Evolutionary conservation across 345 rosid genomes (phyloP).

Genomic region (Lepidium sativum): DNA sequence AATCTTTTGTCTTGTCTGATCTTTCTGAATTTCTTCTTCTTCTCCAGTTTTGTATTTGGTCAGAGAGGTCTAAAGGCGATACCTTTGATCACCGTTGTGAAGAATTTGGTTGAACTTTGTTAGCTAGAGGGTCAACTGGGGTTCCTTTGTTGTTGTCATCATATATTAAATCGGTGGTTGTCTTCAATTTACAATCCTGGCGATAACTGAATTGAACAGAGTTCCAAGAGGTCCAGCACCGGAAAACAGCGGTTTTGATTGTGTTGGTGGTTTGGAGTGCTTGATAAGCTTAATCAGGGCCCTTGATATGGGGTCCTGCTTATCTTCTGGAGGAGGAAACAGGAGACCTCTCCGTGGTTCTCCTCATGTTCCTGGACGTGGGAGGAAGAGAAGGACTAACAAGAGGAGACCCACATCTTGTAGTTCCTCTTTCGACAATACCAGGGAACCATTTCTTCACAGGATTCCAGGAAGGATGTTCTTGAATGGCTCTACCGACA

Average conservation of each 20-base stretch:
- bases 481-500: conserved; percentile 70
- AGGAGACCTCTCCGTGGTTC: conserved; percentile 69
- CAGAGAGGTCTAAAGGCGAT: neutral
- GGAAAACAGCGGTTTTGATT: conserved; percentile 40
- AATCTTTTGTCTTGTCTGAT: neutral
- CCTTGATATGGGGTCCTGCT: conserved; percentile 99
- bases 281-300: conserved; percentile 78
- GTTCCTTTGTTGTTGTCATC: neutral
- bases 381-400: conserved; percentile 47
- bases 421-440: conserved; percentile 46
- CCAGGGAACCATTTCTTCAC: conserved; percentile 42
- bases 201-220: conserved; percentile 17
- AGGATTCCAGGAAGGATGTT: conserved; percentile 81
- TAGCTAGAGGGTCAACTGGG: neutral
- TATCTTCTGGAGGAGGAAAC: conserved; percentile 55
- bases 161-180: neutral
- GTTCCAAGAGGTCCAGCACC: conserved; percentile 48
- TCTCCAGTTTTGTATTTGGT: neutral
- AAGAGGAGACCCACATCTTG: conserved; percentile 42
- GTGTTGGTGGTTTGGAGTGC: conserved; percentile 89
- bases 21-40: neutral
- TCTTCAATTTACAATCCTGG: conserved; percentile 20
- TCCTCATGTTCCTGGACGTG: conserved; percentile 39
- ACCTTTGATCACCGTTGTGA: neutral
- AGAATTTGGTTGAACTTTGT: neutral